Evolutionary conservation across 1,139 yeast species (phyloP).

Genomic region (Meyerozyma sp.): DNA sequence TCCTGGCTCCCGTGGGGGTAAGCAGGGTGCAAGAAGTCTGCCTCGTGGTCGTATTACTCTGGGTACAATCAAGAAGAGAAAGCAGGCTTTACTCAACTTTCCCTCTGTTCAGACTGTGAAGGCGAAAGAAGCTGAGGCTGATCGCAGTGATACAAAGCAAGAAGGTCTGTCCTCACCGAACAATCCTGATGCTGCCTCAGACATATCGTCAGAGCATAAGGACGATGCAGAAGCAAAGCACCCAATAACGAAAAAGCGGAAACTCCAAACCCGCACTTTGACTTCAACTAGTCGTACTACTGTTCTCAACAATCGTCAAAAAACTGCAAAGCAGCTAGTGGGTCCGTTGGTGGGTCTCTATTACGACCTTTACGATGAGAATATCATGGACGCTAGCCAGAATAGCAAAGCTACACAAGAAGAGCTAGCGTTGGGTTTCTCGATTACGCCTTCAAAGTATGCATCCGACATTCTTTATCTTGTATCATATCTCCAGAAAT

Average conservation of each 20-base stretch:
- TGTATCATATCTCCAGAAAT: constrained; percentile 40
- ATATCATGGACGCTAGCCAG: constrained; percentile 17
- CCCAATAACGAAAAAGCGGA: constrained; percentile 4
- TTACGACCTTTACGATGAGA: constrained; percentile 38
- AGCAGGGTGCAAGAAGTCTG: constrained; percentile 12
- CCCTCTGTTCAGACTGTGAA: not conserved
- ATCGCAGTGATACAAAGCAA: too few relatives aligned
- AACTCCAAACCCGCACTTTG: constrained; percentile 3
- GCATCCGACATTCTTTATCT: constrained; percentile 42
- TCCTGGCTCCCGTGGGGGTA: constrained; percentile 43
- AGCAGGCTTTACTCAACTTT: constrained; percentile 6
- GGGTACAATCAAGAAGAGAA: constrained; percentile 15
- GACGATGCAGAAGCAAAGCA: constrained; percentile 2
- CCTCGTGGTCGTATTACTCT: constrained; percentile 27
- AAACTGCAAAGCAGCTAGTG: constrained; percentile 31
- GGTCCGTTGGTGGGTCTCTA: constrained; percentile 35
- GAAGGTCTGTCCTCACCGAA: too few relatives aligned
- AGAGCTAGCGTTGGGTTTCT: constrained; percentile 27
- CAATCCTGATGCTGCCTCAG: too few relatives aligned
- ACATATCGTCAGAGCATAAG: too few relatives aligned
- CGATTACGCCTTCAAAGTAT: constrained; percentile 26
- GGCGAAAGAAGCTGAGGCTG: not conserved
- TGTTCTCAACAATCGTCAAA: constrained; percentile 23
- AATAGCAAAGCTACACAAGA: constrained; percentile 17
- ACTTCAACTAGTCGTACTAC: constrained; percentile 25